Evolutionary conservation across 805 yeast genomes (phyloP).

Genomic region (Saturnispora hagleri): DNA sequence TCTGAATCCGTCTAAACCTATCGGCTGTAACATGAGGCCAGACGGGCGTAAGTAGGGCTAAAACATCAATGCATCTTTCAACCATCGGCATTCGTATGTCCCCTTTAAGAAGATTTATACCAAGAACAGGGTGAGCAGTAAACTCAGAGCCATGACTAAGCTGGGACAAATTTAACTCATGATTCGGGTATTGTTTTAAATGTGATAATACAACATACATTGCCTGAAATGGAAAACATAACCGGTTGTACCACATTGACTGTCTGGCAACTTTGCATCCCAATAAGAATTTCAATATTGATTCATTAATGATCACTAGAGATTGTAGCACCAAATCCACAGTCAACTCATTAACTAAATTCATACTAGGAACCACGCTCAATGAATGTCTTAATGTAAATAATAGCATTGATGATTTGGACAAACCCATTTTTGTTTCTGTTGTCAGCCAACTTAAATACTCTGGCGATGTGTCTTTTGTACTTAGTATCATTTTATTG

Average conservation of each 20-base stretch:
- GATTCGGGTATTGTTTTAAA: conserved; percentile 11
- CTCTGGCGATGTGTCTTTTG: background rate
- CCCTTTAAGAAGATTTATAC: conserved; percentile 10
- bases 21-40: conserved; percentile 15
- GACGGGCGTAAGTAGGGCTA: conserved; percentile 6
- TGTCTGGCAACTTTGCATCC: conserved; percentile 10
- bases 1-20: conserved; percentile 15
- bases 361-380: background rate
- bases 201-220: conserved; percentile 18
- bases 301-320: conserved; percentile 18
- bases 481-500: conserved; percentile 6
- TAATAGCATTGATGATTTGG: conserved; percentile 16
- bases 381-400: conserved; percentile 12
- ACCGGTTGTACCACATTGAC: conserved; percentile 17
- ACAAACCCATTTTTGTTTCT: conserved; percentile 16
- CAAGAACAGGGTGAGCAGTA: conserved; percentile 7
- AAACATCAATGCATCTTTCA: conserved; percentile 7
- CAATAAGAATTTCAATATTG: conserved; percentile 14
- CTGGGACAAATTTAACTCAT: conserved; percentile 10
- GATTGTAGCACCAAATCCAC: conserved; percentile 16
- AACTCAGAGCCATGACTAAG: conserved; percentile 10
- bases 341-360: conserved; percentile 7
- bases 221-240: conserved; percentile 20
- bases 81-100: conserved; percentile 15
- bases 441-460: conserved; percentile 14